Conservation (phyloP, 2,329 filamentous ascomycete species). For the Hypomyces perniciosus region DNA sequence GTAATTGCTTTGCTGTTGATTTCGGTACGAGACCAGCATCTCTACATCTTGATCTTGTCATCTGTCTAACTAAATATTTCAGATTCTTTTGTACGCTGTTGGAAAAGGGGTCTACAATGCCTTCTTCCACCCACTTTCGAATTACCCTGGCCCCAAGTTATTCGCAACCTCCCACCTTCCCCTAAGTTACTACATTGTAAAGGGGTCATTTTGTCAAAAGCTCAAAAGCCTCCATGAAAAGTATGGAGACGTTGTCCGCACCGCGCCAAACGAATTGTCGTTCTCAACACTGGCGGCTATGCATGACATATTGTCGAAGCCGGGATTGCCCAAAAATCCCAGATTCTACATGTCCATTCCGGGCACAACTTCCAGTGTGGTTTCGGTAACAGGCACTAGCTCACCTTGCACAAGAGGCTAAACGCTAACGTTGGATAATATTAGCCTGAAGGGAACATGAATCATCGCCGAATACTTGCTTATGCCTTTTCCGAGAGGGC, state of each 20-base stretch:
- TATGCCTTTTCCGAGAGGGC: slow-evolving; percentile 25
- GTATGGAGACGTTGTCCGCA: slow-evolving; percentile 7
- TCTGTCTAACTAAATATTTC: no score
- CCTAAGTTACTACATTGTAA: neutral
- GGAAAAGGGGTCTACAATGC: slow-evolving; percentile 4
- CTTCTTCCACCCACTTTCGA: slow-evolving; percentile 10
- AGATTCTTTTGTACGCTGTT: slow-evolving; percentile 1
- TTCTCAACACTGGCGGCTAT: slow-evolving; percentile 10
- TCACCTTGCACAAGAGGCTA: no score
- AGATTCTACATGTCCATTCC: slow-evolving; percentile 4
- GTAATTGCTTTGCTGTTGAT: no score
- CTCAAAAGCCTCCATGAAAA: slow-evolving; percentile 3
- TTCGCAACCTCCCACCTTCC: slow-evolving; percentile 1
- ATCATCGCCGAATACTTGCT: slow-evolving; percentile 19
- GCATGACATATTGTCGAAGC: slow-evolving; percentile 15
- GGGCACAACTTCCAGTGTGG: neutral
- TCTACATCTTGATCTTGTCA: no score
- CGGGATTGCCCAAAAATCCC: slow-evolving; percentile 8
- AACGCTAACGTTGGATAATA: no score
- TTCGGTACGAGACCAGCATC: no score
- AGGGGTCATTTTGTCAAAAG: neutral
- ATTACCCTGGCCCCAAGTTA: slow-evolving; percentile 5
- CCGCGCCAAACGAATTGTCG: neutral
- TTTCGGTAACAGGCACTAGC: no score
- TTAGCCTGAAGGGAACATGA: no score